phyloP scores from a whole-genome alignment of 2,329 filamentous ascomycete genomes.

The Microsporum audouinii region DNA sequence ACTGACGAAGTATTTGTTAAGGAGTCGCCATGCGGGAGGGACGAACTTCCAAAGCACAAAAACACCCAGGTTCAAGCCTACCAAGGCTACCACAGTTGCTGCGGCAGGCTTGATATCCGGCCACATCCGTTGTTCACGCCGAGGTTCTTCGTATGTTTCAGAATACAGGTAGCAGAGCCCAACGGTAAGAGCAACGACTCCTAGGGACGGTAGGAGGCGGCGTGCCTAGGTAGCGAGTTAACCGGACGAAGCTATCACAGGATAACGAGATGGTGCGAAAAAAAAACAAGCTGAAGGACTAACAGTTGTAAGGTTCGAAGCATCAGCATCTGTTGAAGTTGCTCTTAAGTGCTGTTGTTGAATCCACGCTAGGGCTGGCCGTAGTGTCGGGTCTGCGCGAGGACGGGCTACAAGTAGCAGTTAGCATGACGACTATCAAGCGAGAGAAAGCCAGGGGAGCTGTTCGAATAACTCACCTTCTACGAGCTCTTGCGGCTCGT shows the following conservation, averaged over 20 bases:
- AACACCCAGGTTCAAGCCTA: slow-evolving; percentile 41
- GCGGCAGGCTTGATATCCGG: slow-evolving; percentile 40
- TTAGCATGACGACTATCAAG: neutral
- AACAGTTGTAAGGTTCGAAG: slow-evolving; percentile 28
- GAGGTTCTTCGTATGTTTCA: slow-evolving; percentile 40
- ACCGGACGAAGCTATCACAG: neutral
- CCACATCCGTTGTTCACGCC: slow-evolving; percentile 38
- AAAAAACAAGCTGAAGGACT: neutral
- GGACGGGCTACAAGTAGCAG: slow-evolving; percentile 22
- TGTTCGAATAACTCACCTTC: slow-evolving; percentile 22
- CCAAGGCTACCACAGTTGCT: slow-evolving; percentile 41
- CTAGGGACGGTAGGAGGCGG: slow-evolving; percentile 38
- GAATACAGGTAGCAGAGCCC: slow-evolving; percentile 36
- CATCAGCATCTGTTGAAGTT: slow-evolving; percentile 25
- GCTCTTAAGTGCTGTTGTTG: slow-evolving; percentile 33
- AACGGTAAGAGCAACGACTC: slow-evolving; percentile 29
- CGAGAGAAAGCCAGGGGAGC: neutral
- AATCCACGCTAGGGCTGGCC: slow-evolving; percentile 33
- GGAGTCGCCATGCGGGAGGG: slow-evolving; percentile 43
- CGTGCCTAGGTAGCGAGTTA: slow-evolving; percentile 21
- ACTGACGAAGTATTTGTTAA: slow-evolving; percentile 47
- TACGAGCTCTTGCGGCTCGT: slow-evolving; percentile 25
- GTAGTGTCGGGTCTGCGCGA: slow-evolving; percentile 30
- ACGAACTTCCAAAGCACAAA: slow-evolving; percentile 41
- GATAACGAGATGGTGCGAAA: neutral